Base-by-base conservation (phyloP, 768 basidiomycete species). In the Hemileccinum rubropunctum region DNA sequence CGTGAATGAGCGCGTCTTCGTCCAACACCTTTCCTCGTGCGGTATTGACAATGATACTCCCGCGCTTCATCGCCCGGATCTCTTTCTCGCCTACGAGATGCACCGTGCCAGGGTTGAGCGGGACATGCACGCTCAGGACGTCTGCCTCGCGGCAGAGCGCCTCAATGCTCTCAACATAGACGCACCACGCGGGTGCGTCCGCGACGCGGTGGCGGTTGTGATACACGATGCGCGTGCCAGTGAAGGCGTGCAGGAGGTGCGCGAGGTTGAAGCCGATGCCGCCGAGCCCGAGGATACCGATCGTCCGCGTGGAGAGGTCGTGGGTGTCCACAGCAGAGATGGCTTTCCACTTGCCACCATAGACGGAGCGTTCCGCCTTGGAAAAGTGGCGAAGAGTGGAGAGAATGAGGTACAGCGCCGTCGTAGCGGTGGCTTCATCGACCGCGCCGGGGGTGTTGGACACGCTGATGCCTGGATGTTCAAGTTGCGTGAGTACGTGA, bases 381-480 rank as follows among this genome's bases (percentile, higher is more conserved):
- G 87, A 77, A 64, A 80, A 94, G 54, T 88, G 84, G 37, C 90
- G 83, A 39, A 90, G 64, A 33, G 85, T 78, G 18, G 90, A 86
- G 58, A 95, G 78, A 55, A 95, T 67, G 43, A 95, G 81, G 65
- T 87, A 93, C 28, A 94, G 71, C 0, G 88, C 91, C 0, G 90
- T 91, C 1, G 91, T 94, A 0, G 93, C 94, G 2, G 92, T 94
- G 10, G 86, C 91, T 55, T 94, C 90, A 68, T 95, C 84, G 42
- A 95, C 93, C 4, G 91, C 90, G 13, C 86, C 83, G 1, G 93
- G 92, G 1, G 92, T 95, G 64, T 95, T 93, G 9, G 93, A 92
- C 18, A 95, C 81, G 32, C 69, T 73, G 57, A 94, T 90, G 18
- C 59, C 67, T 68, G n/a, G 3, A 23, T 13, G 15, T 15, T 14